Base-by-base conservation (phyloP, 1,284 basidiomycete species). In the Heterobasidion annosum region DNA sequence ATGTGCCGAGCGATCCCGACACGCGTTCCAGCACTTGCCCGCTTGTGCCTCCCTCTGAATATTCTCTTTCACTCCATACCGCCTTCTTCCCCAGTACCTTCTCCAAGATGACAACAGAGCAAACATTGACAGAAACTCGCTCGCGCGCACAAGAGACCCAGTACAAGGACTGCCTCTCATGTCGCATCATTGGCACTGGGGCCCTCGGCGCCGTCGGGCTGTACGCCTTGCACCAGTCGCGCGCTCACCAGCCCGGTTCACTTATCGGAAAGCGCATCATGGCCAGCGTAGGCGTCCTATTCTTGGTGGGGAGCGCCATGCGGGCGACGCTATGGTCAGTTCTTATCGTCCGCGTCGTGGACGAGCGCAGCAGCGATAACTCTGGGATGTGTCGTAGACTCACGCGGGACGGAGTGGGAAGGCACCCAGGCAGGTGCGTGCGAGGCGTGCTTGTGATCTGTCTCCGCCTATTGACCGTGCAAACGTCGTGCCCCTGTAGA, bases 151-250 rank as follows among this genome's bases (percentile, higher is more conserved):
- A 32, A n/a, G 45, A 13, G 10, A 13, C 10, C 10, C 45, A 10
- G n/a, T 47, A 47, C 18, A 18, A 52, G 18, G 65, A 79, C 62
- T 64, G 77, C 59, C 61, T 77, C 4, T 59, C 66, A 8, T 73
- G 67, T 40, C 65, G 68, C 37, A 59, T 71, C 48, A 64, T 73
- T 51, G 68, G 69, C n/a, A 65, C 68, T 19, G 61, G 62, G 50
- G 66, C 70, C 5, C 59, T 72, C 1, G 68, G 62, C 25, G 68
- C 60, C 8, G 63, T 67, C 12, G 70, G 70, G 5, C 18, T 70
- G 25, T 70, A 70, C 51, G 69, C 69, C 3, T 60, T 72, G 16
- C 63, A 66, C 42, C 59, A 63, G 57, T 68, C 70, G 35, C 67
- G 70, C 1, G 64, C 68, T 12, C 64, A 67, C 48, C 66, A 67